Evolutionary conservation across 306 rosid genomes (phyloP).

Genomic region (Abrus pulchellus): DNA sequence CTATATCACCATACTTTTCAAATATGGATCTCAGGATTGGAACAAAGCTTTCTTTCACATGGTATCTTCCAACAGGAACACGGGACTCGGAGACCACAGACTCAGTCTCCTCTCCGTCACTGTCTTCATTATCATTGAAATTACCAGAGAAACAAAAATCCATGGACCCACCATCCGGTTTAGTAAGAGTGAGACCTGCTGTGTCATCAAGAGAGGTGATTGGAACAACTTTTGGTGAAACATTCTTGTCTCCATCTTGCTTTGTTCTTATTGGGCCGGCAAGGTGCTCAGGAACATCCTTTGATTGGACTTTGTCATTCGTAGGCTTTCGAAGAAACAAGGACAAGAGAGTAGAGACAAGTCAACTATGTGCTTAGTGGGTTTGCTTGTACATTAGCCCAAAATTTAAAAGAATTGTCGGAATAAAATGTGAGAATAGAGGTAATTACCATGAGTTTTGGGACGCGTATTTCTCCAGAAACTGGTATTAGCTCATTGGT

Average conservation of each 20-base stretch:
- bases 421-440: conserved; percentile 13
- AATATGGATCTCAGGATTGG: conserved; percentile 70
- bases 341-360: conserved; percentile 36
- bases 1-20: conserved; percentile 85
- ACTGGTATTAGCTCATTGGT: conserved; percentile 50
- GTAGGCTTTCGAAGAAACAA: conserved; percentile 59
- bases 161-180: conserved; percentile 54
- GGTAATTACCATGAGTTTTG: conserved; percentile 54
- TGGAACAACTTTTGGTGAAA: conserved; percentile 49
- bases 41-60: conserved; percentile 83
- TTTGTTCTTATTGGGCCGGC: conserved; percentile 27
- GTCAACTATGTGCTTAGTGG: conserved; percentile 16
- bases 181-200: conserved; percentile 32
- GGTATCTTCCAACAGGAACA: conserved; percentile 81
- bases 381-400: conserved; percentile 5
- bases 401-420: neutral
- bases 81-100: conserved; percentile 74
- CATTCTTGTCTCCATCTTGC: conserved; percentile 46
- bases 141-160: conserved; percentile 62
- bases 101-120: conserved; percentile 69
- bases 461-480: conserved; percentile 54
- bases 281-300: conserved; percentile 21
- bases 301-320: conserved; percentile 50
- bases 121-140: conserved; percentile 54
- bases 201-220: conserved; percentile 45